These are phyloP conservation scores for Exophiala sp. DNA, from an alignment of 2,329 filamentous ascomycete genomes.

Conservation along the genomic window DNA sequence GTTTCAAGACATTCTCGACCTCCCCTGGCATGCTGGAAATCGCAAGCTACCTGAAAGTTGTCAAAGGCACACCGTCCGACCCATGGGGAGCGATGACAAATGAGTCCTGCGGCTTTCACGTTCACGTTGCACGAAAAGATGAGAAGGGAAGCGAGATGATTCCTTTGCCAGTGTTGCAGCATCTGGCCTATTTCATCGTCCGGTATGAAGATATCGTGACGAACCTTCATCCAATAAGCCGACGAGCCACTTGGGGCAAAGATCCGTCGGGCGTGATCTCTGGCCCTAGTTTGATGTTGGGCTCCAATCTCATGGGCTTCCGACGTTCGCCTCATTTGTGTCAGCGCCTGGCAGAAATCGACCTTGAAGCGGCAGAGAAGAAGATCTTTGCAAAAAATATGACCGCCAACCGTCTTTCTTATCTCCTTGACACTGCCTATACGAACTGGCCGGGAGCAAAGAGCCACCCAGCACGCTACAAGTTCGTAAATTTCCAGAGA, in stretches of 20 bases:
- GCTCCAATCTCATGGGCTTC: constrained; percentile 7
- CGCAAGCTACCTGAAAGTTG: background rate
- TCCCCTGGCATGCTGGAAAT: constrained; percentile 1
- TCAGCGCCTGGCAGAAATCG: background rate
- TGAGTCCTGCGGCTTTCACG: constrained; percentile 4
- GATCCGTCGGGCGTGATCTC: background rate
- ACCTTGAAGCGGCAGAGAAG: background rate
- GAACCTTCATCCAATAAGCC: background rate
- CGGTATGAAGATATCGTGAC: constrained; percentile 9
- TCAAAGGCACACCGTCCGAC: constrained; percentile 1
- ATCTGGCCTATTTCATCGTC: constrained; percentile 8
- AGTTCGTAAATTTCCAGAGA: constrained; percentile 8
- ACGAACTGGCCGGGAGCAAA: background rate
- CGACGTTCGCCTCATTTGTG: constrained; percentile 1
- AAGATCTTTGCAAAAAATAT: constrained; percentile 11
- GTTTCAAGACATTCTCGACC: background rate
- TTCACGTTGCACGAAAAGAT: constrained; percentile 5
- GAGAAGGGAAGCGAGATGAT: background rate
- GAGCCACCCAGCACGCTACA: background rate
- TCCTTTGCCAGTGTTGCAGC: constrained; percentile 7
- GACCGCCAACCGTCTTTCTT: constrained; percentile 3
- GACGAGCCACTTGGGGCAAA: background rate
- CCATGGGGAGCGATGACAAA: constrained; percentile 4
- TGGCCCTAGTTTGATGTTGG: background rate
- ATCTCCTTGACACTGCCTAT: constrained; percentile 1